phyloP scores from a whole-genome alignment of 2,329 filamentous ascomycete species.

The Sphaerulina vaccinii region DNA sequence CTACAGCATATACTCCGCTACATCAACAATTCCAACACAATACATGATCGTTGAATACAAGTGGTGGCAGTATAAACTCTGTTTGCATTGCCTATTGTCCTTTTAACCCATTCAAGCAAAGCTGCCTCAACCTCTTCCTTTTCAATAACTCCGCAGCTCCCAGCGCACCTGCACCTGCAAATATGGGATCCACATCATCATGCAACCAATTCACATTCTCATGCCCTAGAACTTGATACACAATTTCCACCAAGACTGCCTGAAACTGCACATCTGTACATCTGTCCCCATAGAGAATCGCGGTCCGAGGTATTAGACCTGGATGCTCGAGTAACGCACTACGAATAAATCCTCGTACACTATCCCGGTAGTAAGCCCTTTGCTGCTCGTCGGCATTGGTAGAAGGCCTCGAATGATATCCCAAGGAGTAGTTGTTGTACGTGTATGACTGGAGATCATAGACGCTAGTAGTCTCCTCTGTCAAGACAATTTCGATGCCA shows the following conservation, averaged over 20 bases:
- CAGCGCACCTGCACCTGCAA: too few species aligned
- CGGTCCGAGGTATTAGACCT: neutral
- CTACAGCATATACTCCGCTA: neutral
- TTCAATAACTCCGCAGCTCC: too few species aligned
- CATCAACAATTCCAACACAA: neutral
- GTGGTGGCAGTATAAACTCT: too few species aligned
- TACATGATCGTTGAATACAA: too few species aligned
- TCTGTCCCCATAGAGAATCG: neutral
- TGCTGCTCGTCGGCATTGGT: neutral
- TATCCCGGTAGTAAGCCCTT: neutral
- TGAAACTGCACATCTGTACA: neutral
- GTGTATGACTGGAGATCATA: conserved; percentile 1
- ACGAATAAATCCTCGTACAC: neutral
- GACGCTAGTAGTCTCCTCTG: neutral
- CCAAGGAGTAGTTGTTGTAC: neutral
- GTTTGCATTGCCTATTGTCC: too few species aligned
- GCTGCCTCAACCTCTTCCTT: too few species aligned
- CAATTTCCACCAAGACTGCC: neutral
- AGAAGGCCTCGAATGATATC: neutral
- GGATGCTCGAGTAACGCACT: conserved; percentile 1
- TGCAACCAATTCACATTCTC: too few species aligned
- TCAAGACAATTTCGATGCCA: conserved; percentile 1
- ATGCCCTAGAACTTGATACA: too few species aligned
- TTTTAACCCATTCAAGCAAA: too few species aligned
- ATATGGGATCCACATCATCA: too few species aligned